phyloP scores from a whole-genome alignment of 1,284 basidiomycete genomes.

The Ustilago curta region DNA sequence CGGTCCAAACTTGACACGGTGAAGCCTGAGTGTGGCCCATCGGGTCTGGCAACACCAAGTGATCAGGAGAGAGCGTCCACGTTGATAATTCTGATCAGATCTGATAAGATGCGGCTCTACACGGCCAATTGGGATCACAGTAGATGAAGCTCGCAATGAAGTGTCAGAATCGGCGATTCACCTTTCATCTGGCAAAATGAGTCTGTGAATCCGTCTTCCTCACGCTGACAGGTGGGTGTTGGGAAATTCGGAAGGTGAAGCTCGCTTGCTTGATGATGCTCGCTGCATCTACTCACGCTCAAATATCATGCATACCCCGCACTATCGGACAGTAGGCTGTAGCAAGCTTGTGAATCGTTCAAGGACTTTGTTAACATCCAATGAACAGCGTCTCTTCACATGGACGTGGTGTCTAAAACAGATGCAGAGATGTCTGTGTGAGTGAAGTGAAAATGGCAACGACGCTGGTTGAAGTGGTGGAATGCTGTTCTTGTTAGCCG shows the following conservation, averaged over 20 bases:
- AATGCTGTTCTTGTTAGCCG: background rate
- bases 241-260: slow-evolving; percentile 28
- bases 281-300: slow-evolving; percentile 7
- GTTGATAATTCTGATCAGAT: background rate
- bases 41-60: too few species aligned
- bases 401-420: too few species aligned
- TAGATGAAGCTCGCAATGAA: background rate
- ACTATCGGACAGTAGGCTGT: background rate
- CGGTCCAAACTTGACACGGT: too few species aligned
- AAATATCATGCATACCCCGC: slow-evolving; percentile 6
- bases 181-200: background rate
- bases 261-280: slow-evolving; percentile 29
- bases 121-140: too few species aligned
- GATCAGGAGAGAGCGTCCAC: too few species aligned
- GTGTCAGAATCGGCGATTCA: slow-evolving; percentile 8
- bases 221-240: slow-evolving; percentile 4
- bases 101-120: slow-evolving; percentile 22
- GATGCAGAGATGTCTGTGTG: too few species aligned
- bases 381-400: background rate
- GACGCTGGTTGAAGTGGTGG: too few species aligned
- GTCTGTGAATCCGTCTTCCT: background rate
- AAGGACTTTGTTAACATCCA: background rate
- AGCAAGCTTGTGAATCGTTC: background rate
- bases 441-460: too few species aligned
- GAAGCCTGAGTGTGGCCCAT: too few species aligned